These are phyloP conservation scores for Metrosideros polymorpha DNA, from an alignment of 441 rosid species.

Conservation along the genomic window DNA sequence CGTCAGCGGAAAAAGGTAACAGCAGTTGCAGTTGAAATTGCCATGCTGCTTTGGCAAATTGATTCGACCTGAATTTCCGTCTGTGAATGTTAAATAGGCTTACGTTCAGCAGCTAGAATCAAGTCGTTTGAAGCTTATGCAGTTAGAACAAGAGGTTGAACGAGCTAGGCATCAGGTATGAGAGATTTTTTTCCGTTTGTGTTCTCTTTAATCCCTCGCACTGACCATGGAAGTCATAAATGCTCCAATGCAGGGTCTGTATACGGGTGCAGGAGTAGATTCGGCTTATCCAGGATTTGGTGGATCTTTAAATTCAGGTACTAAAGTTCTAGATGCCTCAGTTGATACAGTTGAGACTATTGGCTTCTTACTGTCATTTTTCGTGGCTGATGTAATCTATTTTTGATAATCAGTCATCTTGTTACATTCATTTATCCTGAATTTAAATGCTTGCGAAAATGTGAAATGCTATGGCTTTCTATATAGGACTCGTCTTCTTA, in stretches of 20 bases:
- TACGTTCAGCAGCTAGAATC: constrained; percentile 12
- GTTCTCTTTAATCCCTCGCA: neutral
- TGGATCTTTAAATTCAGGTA: neutral
- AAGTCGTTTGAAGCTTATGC: constrained; percentile 4
- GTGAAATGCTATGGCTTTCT: neutral
- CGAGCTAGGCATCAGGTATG: constrained; percentile 68
- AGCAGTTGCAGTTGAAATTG: neutral
- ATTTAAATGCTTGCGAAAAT: neutral
- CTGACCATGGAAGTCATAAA: neutral
- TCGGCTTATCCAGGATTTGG: neutral
- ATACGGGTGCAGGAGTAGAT: neutral
- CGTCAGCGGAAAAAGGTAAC: constrained; percentile 90
- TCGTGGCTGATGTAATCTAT: neutral
- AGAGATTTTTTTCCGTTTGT: neutral
- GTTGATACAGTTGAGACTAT: neutral
- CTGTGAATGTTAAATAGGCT: neutral
- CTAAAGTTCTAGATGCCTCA: neutral
- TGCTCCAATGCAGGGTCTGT: neutral
- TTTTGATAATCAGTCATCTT: neutral
- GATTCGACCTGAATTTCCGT: neutral
- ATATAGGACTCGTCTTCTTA: neutral
- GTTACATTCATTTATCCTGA: neutral
- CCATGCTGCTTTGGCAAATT: neutral
- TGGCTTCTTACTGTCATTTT: neutral
- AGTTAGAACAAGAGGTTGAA: constrained; percentile 3